A percentile compares a stretch with the other conserved stretches of the same genome.
These are phyloP conservation scores for Calonectria pteridis DNA, from an alignment of 2,329 filamentous ascomycete genomes.

Conservation along the genomic window DNA sequence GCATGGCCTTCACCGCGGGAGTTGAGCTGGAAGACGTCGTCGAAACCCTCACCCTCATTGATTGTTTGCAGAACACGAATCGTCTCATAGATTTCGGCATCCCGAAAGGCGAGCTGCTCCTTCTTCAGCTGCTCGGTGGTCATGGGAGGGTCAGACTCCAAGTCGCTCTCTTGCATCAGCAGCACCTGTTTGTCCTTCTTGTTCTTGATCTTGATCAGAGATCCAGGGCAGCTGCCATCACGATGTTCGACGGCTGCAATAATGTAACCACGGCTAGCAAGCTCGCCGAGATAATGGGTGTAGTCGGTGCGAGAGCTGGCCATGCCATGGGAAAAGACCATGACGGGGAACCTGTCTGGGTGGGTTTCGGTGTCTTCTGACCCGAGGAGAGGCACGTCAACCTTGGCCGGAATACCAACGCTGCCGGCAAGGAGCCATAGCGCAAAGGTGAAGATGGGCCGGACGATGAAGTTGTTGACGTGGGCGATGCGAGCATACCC, in stretches of 20 bases:
- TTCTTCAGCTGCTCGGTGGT: constrained; percentile 55
- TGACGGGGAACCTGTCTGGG: constrained; percentile 53
- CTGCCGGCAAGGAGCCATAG: constrained; percentile 57
- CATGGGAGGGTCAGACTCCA: constrained; percentile 48
- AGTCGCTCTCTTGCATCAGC: constrained; percentile 52
- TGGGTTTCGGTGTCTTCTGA: constrained; percentile 35
- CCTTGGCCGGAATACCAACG: constrained; percentile 61
- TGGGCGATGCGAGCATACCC: constrained; percentile 61
- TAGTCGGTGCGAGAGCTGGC: constrained; percentile 65
- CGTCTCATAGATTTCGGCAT: constrained; percentile 62
- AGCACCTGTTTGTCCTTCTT: constrained; percentile 47
- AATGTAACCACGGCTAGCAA: constrained; percentile 62
- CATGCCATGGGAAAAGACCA: constrained; percentile 66
- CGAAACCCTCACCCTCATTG: constrained; percentile 53
- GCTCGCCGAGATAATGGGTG: constrained; percentile 63
- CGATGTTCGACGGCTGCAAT: constrained; percentile 65
- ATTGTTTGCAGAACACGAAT: constrained; percentile 56
- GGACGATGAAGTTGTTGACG: constrained; percentile 57
- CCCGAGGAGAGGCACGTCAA: constrained; percentile 57
- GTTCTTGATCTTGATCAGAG: constrained; percentile 51
- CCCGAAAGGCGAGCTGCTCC: constrained; percentile 63
- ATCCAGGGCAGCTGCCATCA: constrained; percentile 64
- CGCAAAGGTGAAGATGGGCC: constrained; percentile 57
- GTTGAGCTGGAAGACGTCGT: constrained; percentile 55
- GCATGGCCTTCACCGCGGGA: constrained; percentile 59